These are phyloP conservation scores for Yarrowia sp. DNA, from an alignment of 805 yeast species.

Conservation along the genomic window DNA sequence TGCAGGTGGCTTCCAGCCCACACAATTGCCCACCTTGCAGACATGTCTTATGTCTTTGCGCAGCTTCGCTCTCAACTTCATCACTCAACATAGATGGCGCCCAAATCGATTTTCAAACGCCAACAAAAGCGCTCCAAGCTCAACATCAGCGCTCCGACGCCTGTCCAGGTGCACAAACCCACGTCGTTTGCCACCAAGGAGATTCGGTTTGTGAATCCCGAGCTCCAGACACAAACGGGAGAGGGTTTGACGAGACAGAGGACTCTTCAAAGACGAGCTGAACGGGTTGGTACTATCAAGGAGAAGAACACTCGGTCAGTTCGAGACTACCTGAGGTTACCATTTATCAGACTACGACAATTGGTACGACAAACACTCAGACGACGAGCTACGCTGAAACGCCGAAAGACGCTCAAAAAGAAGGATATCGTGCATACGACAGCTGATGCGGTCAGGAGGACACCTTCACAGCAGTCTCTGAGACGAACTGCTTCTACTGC, in stretches of 20 bases:
- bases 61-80: not conserved
- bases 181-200: conserved; percentile 23
- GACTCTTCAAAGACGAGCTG: conserved; percentile 1
- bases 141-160: conserved; percentile 13
- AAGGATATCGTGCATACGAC: not conserved
- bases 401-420: conserved; percentile 6
- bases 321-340: not conserved
- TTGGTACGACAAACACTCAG: not conserved
- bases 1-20: not conserved
- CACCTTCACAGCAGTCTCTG: not conserved
- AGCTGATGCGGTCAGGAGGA: not conserved
- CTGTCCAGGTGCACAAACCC: conserved; percentile 23
- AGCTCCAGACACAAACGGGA: not conserved
- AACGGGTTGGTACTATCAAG: conserved; percentile 16
- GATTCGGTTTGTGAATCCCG: conserved; percentile 23
- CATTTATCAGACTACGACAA: conserved; percentile 15
- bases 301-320: not conserved
- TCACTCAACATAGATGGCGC: not conserved
- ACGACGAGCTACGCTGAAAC: conserved; percentile 1
- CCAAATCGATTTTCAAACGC: conserved; percentile 15
- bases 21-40: conserved; percentile 6
- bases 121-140: conserved; percentile 4
- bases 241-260: conserved; percentile 8
- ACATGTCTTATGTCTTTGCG: conserved; percentile 10
- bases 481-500: conserved; percentile 6